phyloP scores from a whole-genome alignment of 768 basidiomycete species.

The Amanita subjunquillea region DNA sequence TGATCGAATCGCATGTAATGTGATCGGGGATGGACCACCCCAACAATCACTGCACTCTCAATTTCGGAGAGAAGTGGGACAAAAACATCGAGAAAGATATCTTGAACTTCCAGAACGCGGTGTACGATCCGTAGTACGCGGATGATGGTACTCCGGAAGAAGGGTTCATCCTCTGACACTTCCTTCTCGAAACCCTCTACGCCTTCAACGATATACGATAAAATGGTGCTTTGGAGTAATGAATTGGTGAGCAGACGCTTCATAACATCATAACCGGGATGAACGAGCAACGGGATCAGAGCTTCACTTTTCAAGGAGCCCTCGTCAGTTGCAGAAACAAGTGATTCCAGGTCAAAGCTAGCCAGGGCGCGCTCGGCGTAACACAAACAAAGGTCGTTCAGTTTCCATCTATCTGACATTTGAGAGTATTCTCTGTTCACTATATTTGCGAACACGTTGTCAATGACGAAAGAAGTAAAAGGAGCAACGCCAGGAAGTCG shows the following conservation, averaged over 20 bases:
- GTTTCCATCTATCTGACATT: conserved; percentile 75
- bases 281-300: conserved; percentile 47
- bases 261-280: conserved; percentile 86
- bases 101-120: conserved; percentile 77
- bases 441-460: conserved; percentile 79
- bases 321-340: conserved; percentile 53
- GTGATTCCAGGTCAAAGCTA: conserved; percentile 68
- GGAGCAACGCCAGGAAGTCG: conserved; percentile 74
- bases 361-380: conserved; percentile 81
- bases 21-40: conserved; percentile 49
- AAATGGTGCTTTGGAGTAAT: conserved; percentile 59
- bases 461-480: conserved; percentile 79
- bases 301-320: conserved; percentile 37
- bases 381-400: conserved; percentile 74
- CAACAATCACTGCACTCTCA: conserved; percentile 42
- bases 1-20: conserved; percentile 70
- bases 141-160: conserved; percentile 64
- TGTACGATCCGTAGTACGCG: conserved; percentile 76
- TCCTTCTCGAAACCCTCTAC: conserved; percentile 67
- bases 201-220: conserved; percentile 77
- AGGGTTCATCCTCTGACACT: conserved; percentile 57
- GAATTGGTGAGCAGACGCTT: conserved; percentile 67
- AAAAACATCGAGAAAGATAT: conserved; percentile 82
- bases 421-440: conserved; percentile 64
- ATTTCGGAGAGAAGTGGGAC: conserved; percentile 67